Conservation (phyloP, 2,329 filamentous ascomycete genomes). For the Phyllosticta citribraziliensis region DNA sequence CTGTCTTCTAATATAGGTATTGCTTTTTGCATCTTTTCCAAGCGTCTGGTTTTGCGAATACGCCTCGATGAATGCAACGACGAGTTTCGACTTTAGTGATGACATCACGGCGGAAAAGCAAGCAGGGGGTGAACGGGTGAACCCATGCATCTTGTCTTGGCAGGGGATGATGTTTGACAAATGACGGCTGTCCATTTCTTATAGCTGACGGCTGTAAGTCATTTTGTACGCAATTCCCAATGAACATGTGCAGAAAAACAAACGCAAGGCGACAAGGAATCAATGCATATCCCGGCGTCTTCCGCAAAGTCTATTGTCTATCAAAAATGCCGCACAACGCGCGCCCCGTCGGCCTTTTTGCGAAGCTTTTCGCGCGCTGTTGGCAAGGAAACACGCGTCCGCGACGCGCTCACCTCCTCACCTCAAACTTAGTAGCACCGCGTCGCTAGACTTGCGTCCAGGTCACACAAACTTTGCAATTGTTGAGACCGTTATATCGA, state of each 20-base stretch:
- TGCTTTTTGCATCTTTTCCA: not conserved
- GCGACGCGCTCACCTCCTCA: not conserved
- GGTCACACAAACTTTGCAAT: not conserved
- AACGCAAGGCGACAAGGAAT: not conserved
- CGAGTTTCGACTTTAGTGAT: not conserved
- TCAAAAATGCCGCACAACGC: not conserved
- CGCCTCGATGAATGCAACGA: not conserved
- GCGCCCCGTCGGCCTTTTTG: not conserved
- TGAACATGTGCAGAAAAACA: not conserved
- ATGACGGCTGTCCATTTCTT: not conserved
- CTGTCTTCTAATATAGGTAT: not conserved
- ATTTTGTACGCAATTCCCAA: not conserved
- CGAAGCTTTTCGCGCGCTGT: not conserved
- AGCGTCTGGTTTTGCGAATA: not conserved
- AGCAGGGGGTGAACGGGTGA: not conserved
- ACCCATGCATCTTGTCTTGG: not conserved
- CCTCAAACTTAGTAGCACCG: not conserved
- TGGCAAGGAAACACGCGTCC: not conserved
- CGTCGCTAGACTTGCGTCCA: not conserved
- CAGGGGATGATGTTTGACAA: not conserved
- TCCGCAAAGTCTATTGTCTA: not conserved
- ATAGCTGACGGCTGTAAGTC: not conserved
- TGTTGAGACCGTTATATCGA: not conserved
- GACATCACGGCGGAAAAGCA: not conserved
- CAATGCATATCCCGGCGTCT: not conserved